Base-by-base conservation (phyloP, 1,139 yeast genomes). In the Saccharomyces hybrid region DNA sequence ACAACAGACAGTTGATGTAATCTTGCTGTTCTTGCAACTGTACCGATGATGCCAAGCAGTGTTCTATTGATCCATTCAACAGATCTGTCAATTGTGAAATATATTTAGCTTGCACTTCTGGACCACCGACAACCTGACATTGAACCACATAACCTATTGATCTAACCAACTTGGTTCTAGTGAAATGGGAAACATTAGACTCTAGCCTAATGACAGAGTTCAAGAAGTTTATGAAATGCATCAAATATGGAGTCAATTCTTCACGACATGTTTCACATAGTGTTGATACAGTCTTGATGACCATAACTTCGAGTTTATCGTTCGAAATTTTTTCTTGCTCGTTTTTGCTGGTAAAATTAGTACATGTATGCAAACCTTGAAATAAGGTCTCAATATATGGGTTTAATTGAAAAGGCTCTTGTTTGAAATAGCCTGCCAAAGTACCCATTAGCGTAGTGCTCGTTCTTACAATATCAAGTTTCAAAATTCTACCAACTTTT, bases 141-240 rank as follows among this genome's bases (percentile, higher is more conserved):
- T 81, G 84, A 28, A 83, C 75, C 48, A 86, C 81, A 23, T 85
- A 83, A 13, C 85, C 77, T 61, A 82, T 79, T 0, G 90, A 77
- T 60, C 81, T 78, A 44, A 81, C 75, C 69, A 86, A 74, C 57
- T 87, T 73, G 62, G 83, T 84, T 57, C 89, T 73, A 1, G 84
- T 79, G 51, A 81, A 72, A 46, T 76, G 68, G 50, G 82, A 83
- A 5, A 79, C 72, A 1, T 67, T 62, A 0, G 71, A 62, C 52
- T 78, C 76, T n/a, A 71, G 63, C 46, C 56, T 70, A 41, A 85
- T 66, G 78, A 84, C 78, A 53, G 79, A 79, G n/a, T 71, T 64
- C 14, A 84, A 71, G 5, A 85, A 73, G 3, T 68, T 64, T 57
- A 81, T 82, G 57, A 86, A 78, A 51, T 77, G 76, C 0, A 82